Evolutionary conservation across 441 rosid species (phyloP).

Genomic region (Cnidoscolus chayamansa): DNA sequence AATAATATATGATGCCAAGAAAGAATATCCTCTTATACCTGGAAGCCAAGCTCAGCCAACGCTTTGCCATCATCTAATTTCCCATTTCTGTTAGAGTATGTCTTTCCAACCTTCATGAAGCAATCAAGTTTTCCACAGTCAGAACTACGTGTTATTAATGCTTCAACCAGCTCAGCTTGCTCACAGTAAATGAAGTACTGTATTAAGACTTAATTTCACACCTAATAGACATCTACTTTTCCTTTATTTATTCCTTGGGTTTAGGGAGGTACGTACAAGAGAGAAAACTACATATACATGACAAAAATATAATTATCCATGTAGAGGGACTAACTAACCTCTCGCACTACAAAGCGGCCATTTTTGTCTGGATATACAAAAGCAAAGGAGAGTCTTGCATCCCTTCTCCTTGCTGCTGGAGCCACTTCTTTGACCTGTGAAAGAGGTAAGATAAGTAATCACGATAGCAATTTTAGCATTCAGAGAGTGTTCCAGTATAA

Average conservation of each 20-base stretch:
- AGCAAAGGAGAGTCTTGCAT: slow-evolving; percentile 85
- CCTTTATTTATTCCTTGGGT: neutral
- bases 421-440: slow-evolving; percentile 86
- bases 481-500: neutral
- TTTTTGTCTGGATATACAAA: slow-evolving; percentile 84
- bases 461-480: neutral
- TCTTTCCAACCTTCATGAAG: slow-evolving; percentile 66
- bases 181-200: neutral
- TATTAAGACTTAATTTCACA: neutral
- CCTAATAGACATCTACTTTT: neutral
- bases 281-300: neutral
- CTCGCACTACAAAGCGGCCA: slow-evolving; percentile 73
- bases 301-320: neutral
- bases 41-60: slow-evolving; percentile 67
- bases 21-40: slow-evolving; percentile 40
- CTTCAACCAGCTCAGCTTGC: neutral
- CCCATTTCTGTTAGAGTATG: slow-evolving; percentile 60
- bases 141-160: neutral
- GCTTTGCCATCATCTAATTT: slow-evolving; percentile 69
- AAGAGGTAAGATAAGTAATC: slow-evolving; percentile 4
- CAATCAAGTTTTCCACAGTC: slow-evolving; percentile 6
- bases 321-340: slow-evolving; percentile 40
- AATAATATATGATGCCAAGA: neutral
- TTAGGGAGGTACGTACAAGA: neutral
- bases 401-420: slow-evolving; percentile 86